A percentile compares a stretch with the other conserved stretches of the same genome.
Conservation (phyloP, 257 asterid genomes). For the Solanum dulcamara region DNA sequence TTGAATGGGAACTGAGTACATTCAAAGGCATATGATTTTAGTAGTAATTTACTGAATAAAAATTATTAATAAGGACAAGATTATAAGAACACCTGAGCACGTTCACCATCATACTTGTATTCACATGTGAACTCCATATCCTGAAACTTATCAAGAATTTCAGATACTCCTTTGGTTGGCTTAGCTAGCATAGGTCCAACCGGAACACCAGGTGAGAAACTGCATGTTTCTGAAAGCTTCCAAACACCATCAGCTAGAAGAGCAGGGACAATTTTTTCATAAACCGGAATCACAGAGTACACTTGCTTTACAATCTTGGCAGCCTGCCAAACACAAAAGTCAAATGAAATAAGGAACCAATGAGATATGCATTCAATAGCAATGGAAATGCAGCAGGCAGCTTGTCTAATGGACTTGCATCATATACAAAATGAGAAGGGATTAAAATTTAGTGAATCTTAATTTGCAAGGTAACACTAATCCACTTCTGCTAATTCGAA, state of each 20-base stretch:
- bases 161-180: constrained; percentile 91
- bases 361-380: not conserved
- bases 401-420: not conserved
- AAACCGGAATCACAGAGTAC: constrained; percentile 84
- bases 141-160: constrained; percentile 89
- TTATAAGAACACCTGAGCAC: constrained; percentile 69
- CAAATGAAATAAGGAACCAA: not conserved
- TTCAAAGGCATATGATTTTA: not conserved
- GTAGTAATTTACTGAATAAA: not conserved
- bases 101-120: constrained; percentile 98
- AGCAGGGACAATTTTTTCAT: constrained; percentile 71
- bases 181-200: constrained; percentile 98
- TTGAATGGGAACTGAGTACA: not conserved
- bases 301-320: constrained; percentile 86
- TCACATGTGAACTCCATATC: constrained; percentile 88
- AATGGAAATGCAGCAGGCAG: not conserved
- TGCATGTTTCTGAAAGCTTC: constrained; percentile 72
- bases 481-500: not conserved
- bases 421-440: not conserved
- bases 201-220: constrained; percentile 86
- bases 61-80: not conserved
- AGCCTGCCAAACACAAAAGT: constrained; percentile 43
- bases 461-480: not conserved
- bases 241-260: constrained; percentile 90
- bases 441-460: not conserved